These are phyloP conservation scores for Kuraishia piskuri DNA, from an alignment of 805 yeast species.

Conservation along the genomic window DNA sequence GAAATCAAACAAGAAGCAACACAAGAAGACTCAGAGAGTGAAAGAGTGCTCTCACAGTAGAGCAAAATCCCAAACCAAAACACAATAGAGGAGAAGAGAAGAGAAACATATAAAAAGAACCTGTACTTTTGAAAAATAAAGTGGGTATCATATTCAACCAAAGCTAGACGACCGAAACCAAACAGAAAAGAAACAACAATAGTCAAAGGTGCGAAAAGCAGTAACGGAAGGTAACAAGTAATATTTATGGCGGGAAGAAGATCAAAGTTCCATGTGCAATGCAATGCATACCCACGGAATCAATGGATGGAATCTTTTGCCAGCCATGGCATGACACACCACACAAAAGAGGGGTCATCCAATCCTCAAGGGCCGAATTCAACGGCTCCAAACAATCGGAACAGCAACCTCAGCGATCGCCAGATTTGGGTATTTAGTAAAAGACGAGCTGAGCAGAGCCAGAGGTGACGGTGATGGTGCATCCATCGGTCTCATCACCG, in stretches of 20 bases:
- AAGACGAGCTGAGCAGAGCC: slow-evolving; percentile 27
- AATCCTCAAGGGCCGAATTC: not conserved
- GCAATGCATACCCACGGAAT: not conserved
- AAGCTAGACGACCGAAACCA: not conserved
- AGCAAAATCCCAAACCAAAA: not conserved
- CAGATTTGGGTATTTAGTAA: slow-evolving; percentile 9
- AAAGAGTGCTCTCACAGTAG: not conserved
- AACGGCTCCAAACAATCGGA: too few relatives aligned
- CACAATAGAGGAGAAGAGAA: not conserved
- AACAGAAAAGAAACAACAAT: not conserved
- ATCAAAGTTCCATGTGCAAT: not conserved
- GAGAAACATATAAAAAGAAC: not conserved
- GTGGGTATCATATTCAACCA: not conserved
- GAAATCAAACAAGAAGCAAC: not conserved
- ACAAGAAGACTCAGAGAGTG: not conserved
- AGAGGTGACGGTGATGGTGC: slow-evolving; percentile 49
- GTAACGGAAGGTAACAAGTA: not conserved
- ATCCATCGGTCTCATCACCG: slow-evolving; percentile 65
- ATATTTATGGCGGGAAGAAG: not conserved
- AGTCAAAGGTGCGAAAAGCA: not conserved
- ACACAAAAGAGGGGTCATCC: not conserved
- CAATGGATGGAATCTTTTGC: not conserved
- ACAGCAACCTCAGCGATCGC: not conserved
- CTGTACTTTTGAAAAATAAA: not conserved
- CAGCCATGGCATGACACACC: not conserved